These are phyloP conservation scores for Amanita rimosa DNA, from an alignment of 768 basidiomycete genomes.

Conservation along the genomic window DNA sequence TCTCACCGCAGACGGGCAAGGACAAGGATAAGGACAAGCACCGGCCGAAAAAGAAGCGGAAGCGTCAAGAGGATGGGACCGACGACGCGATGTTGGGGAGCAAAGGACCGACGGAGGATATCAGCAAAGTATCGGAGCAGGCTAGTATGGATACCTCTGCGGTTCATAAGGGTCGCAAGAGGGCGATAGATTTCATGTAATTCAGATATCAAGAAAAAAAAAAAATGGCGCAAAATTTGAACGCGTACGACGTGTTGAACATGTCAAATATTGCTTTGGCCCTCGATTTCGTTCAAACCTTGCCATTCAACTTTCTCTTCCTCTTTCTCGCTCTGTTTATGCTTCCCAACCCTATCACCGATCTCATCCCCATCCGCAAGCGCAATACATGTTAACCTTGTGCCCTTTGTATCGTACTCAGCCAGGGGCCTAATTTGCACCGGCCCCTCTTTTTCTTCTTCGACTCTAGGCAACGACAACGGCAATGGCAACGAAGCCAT, in stretches of 20 bases:
- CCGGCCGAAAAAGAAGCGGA: slow-evolving; percentile 16
- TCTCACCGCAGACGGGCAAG: slow-evolving; percentile 25
- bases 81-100: slow-evolving; percentile 63
- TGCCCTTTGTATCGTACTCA: slow-evolving; percentile 78
- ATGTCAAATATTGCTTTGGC: slow-evolving; percentile 14
- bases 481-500: slow-evolving; percentile 34
- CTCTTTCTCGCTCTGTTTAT: slow-evolving; percentile 17
- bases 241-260: too few relatives aligned
- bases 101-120: slow-evolving; percentile 28
- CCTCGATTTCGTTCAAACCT: slow-evolving; percentile 15
- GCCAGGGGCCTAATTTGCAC: slow-evolving; percentile 42
- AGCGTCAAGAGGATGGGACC: slow-evolving; percentile 12
- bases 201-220: too few relatives aligned
- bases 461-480: slow-evolving; percentile 20
- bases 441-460: slow-evolving; percentile 3
- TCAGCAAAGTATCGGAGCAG: neutral
- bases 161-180: slow-evolving; percentile 40
- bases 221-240: neutral
- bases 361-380: slow-evolving; percentile 38
- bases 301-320: slow-evolving; percentile 14
- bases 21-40: slow-evolving; percentile 28
- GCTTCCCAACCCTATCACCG: slow-evolving; percentile 17
- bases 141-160: slow-evolving; percentile 13
- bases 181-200: slow-evolving; percentile 71
- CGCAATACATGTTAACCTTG: slow-evolving; percentile 67